Evolutionary conservation across 805 yeast species (phyloP), one percentile per base, ranked within the genome.

Genomic region (Schwanniomyces occidentalis): DNA sequence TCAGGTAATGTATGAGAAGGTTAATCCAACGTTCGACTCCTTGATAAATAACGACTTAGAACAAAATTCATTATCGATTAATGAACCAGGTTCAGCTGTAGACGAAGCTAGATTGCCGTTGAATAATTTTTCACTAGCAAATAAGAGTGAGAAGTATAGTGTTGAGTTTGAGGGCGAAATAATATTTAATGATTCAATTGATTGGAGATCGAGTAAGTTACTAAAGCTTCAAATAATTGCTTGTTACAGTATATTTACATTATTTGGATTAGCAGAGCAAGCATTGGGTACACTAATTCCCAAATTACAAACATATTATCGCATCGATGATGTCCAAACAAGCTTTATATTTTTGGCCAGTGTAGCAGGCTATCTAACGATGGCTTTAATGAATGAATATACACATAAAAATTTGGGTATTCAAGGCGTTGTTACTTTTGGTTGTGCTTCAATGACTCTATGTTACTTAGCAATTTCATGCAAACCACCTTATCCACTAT

Each of bases 211-310:
- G 8, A 69, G 75, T 22, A 18, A 21, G 3, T 51, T 56, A 22
- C 52, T 79, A 8, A 63, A 63, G 36, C n/a, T 50, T 4, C 83
- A 79, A 51, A 58, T 78, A 16, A 1, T 58, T 0, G 51, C 69
- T 0, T 52, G 68, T 1, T 72, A 61, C 39, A 24, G 57, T 16
- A 50, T 65, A 1, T 73, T 78, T 45, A 49, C 67, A 2, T 48
- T 76, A 1, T 54, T 75, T 39, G 88, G 88, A 0, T 49, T 80
- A 18, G 65, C 71, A 5, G 87, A 82, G 45, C 83, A 80, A 50
- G 65, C 82, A 0, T 53, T 78, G 12, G 87, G 87, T 0, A 70
- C 85, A 0, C 49, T 80, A 24, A 61, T 82, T 40, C 82, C 84
- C 2, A 58, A 69, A 24, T 42, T 80, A 10, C 71, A 76, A 35